Evolutionary conservation across 768 basidiomycete species (phyloP).

Genomic region (Psilocybe azurescens): DNA sequence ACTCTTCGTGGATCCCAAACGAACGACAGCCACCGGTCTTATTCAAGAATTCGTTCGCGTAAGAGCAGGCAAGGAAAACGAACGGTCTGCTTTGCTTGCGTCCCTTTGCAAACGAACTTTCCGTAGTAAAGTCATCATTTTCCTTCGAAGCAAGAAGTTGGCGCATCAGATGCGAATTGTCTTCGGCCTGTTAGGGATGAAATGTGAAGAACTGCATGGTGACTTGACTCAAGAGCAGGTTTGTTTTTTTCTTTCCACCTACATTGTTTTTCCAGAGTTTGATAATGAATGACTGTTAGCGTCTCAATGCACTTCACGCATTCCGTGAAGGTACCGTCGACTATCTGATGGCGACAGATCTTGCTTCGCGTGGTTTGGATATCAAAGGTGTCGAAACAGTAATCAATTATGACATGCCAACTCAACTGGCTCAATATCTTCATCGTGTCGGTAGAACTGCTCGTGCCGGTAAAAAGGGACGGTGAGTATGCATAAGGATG

Average conservation of each 20-base stretch:
- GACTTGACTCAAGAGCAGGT: constrained; percentile 97
- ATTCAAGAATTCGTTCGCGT: constrained; percentile 96
- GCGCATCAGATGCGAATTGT: constrained; percentile 97
- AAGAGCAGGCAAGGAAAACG: constrained; percentile 75
- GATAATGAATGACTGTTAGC: constrained; percentile 45
- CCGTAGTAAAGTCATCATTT: constrained; percentile 84
- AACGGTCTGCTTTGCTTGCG: constrained; percentile 77
- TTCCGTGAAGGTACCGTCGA: constrained; percentile 91
- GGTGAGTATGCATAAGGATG: constrained; percentile 56
- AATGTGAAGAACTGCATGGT: constrained; percentile 92
- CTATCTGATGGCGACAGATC: constrained; percentile 94
- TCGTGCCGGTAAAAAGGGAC: constrained; percentile 90
- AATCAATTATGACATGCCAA: constrained; percentile 99
- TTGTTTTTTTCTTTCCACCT: constrained; percentile 20
- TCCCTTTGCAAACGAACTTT: constrained; percentile 90
- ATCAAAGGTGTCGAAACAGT: constrained; percentile 98
- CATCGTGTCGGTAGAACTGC: constrained; percentile 98
- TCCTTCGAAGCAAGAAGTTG: constrained; percentile 95
- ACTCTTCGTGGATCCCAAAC: constrained; percentile 95
- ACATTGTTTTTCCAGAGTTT: no score
- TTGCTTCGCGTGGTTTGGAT: constrained; percentile 94
- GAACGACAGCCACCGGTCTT: constrained; percentile 82
- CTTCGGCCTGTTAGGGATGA: constrained; percentile 84
- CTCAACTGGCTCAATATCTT: constrained; percentile 89
- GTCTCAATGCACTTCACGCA: constrained; percentile 81